phyloP scores from a whole-genome alignment of 2,329 filamentous ascomycete genomes.

The Aspergillus phoenicis region DNA sequence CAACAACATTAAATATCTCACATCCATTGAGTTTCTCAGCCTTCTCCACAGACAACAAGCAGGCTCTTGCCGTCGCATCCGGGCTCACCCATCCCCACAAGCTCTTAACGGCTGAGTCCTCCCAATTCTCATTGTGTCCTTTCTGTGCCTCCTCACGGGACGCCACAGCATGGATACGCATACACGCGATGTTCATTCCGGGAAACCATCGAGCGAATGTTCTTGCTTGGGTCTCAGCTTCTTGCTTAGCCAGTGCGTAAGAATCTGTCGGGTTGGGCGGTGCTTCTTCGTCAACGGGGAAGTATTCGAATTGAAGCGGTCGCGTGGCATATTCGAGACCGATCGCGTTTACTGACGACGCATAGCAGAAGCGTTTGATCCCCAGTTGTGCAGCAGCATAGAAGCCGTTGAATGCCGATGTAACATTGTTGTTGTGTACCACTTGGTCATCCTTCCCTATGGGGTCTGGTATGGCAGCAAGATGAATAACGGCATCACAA shows the following conservation, averaged over 20 bases:
- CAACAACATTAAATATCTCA: slow-evolving; percentile 41
- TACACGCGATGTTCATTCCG: slow-evolving; percentile 41
- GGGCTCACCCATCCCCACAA: slow-evolving; percentile 44
- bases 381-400: slow-evolving; percentile 39
- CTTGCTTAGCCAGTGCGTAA: slow-evolving; percentile 42
- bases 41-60: slow-evolving; percentile 37
- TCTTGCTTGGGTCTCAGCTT: slow-evolving; percentile 39
- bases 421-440: slow-evolving; percentile 44
- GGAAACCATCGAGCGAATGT: slow-evolving; percentile 42
- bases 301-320: slow-evolving; percentile 40
- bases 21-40: slow-evolving; percentile 35
- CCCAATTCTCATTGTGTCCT: slow-evolving; percentile 39
- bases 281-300: slow-evolving; percentile 43
- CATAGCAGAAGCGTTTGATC: slow-evolving; percentile 41
- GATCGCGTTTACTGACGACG: slow-evolving; percentile 43
- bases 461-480: slow-evolving; percentile 42
- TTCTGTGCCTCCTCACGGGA: slow-evolving; percentile 32
- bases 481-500: slow-evolving; percentile 44
- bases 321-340: slow-evolving; percentile 42
- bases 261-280: slow-evolving; percentile 37
- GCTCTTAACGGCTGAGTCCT: slow-evolving; percentile 37
- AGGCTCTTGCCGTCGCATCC: slow-evolving; percentile 39
- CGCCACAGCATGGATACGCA: slow-evolving; percentile 44
- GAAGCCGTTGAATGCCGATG: slow-evolving; percentile 44
- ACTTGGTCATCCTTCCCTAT: slow-evolving; percentile 34